A percentile compares a stretch with the other conserved stretches of the same genome.
Conservation (phyloP, 805 yeast genomes). For the Jamesozyma piceae region DNA sequence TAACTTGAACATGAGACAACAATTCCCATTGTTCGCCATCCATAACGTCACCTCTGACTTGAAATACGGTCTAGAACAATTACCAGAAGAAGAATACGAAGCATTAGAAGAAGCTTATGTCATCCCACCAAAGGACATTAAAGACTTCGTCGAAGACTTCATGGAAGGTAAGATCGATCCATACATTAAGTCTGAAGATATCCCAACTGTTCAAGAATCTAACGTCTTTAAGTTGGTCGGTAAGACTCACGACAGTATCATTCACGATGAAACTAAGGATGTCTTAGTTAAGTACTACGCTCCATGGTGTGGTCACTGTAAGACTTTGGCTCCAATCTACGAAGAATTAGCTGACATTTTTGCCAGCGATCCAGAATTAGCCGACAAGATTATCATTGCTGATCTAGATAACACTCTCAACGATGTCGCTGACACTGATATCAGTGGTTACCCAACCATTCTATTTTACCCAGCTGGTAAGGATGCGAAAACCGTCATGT, state of each 20-base stretch:
- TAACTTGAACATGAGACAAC: constrained; percentile 74
- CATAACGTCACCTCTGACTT: constrained; percentile 61
- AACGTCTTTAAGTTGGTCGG: constrained; percentile 75
- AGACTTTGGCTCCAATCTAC: constrained; percentile 79
- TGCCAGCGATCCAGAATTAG: constrained; percentile 39
- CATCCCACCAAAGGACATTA: constrained; percentile 46
- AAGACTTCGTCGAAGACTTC: constrained; percentile 53
- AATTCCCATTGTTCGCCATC: constrained; percentile 84
- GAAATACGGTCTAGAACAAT: constrained; percentile 72
- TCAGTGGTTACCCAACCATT: constrained; percentile 89
- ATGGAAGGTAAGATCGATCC: constrained; percentile 58
- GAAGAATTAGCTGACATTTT: constrained; percentile 75
- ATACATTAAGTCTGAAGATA: constrained; percentile 70
- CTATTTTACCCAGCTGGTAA: constrained; percentile 84
- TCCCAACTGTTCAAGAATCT: constrained; percentile 75
- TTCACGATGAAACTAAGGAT: constrained; percentile 50
- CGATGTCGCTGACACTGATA: constrained; percentile 66
- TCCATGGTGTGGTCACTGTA: constrained; percentile 98
- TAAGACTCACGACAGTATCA: constrained; percentile 64
- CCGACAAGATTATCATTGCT: constrained; percentile 60
- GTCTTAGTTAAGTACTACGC: constrained; percentile 87
- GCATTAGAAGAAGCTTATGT: constrained; percentile 22
- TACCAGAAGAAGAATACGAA: constrained; percentile 24
- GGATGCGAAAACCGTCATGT: constrained; percentile 55
- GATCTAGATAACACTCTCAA: constrained; percentile 84